Evolutionary conservation across 352 stramenopile genomes (phyloP).

Genomic region (Lagenidium sp.): DNA sequence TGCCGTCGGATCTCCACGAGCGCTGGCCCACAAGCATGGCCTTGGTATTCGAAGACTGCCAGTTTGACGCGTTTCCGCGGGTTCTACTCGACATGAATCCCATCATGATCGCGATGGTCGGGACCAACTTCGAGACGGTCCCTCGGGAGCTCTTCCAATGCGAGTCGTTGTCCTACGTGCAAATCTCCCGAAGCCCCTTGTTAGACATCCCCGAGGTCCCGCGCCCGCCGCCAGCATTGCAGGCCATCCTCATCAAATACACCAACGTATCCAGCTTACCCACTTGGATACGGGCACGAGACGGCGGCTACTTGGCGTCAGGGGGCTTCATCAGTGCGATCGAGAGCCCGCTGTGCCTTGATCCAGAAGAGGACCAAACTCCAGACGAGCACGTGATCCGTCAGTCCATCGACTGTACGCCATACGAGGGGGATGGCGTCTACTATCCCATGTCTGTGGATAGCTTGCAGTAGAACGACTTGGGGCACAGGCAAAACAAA

Average conservation of each 20-base stretch:
- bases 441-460: no score
- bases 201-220: neutral
- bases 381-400: no score
- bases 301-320: neutral
- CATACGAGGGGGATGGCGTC: no score
- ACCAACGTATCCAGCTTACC: neutral
- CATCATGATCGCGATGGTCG: neutral
- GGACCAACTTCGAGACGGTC: neutral
- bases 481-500: no score
- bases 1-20: neutral
- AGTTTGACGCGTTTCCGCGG: neutral
- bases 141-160: neutral
- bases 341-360: constrained; percentile 7
- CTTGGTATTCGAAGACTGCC: neutral
- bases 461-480: no score
- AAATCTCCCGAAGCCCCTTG: neutral
- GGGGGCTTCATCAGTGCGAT: neutral
- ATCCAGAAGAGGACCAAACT: no score
- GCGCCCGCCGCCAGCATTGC: no score
- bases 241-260: neutral
- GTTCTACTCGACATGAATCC: neutral
- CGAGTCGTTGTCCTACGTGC: neutral
- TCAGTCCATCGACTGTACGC: no score
- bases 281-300: neutral
- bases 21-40: neutral